Evolutionary conservation across 352 stramenopile species (phyloP).

Genomic region (Pythium coloratum): DNA sequence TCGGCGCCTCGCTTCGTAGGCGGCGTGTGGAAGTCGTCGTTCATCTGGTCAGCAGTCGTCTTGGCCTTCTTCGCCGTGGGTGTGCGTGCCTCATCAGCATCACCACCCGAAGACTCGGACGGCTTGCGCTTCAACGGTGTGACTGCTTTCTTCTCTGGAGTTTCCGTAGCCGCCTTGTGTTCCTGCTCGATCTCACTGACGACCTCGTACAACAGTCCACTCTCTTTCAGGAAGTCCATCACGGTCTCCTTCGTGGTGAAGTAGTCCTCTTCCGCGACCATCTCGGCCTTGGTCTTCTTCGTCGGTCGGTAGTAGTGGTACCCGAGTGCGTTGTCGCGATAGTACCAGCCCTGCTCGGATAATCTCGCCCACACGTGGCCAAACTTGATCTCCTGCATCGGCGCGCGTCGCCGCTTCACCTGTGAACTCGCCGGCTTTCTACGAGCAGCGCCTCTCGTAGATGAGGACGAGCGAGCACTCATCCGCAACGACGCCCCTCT

Average conservation of each 20-base stretch:
- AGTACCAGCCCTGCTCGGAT: conserved; percentile 56
- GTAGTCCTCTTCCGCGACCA: conserved; percentile 43
- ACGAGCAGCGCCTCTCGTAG: conserved; percentile 3
- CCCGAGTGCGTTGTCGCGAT: conserved; percentile 36
- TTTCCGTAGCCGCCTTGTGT: not conserved
- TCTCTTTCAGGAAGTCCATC: conserved; percentile 52
- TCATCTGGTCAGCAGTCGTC: not conserved
- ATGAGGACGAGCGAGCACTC: not conserved
- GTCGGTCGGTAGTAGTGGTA: conserved; percentile 76
- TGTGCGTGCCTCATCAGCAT: not conserved
- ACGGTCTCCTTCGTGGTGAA: conserved; percentile 45
- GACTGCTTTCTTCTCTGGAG: not conserved
- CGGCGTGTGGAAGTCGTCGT: conserved; percentile 12
- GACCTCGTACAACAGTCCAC: conserved; percentile 47
- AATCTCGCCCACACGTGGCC: conserved; percentile 53
- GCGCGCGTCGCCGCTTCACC: conserved; percentile 18
- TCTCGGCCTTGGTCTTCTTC: conserved; percentile 37
- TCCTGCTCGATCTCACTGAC: conserved; percentile 34
- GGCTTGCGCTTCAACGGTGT: conserved; percentile 19
- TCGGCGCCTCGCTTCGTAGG: not conserved
- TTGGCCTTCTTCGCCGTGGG: conserved; percentile 19
- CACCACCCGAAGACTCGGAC: not conserved
- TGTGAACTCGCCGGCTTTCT: conserved; percentile 14
- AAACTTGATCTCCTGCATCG: conserved; percentile 50
- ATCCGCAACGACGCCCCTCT: not conserved